Conservation (phyloP, 371 early-diverging fungal species). For the Mucor sp. region DNA sequence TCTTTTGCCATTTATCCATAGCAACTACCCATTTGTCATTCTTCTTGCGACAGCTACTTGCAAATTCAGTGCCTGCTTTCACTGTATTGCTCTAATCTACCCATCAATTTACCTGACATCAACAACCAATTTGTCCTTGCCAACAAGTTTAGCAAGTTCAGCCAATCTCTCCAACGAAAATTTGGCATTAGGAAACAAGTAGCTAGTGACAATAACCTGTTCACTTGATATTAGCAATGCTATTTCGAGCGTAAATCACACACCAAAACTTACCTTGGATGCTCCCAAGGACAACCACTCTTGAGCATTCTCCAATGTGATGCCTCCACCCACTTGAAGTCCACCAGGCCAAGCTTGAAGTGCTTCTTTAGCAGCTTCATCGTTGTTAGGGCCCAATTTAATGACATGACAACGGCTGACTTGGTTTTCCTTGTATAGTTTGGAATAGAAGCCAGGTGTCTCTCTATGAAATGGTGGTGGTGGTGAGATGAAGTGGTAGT, state of each 20-base stretch:
- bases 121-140: constrained; percentile 84
- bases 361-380: constrained; percentile 84
- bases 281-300: constrained; percentile 90
- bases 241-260: background rate
- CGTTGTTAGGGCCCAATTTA: constrained; percentile 90
- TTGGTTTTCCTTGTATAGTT: constrained; percentile 70
- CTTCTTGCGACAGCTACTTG: constrained; percentile 75
- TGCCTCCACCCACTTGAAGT: constrained; percentile 96
- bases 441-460: constrained; percentile 77
- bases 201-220: constrained; percentile 93
- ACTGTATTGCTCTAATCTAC: background rate
- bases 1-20: constrained; percentile 96
- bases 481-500: background rate
- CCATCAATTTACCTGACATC: constrained; percentile 72
- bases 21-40: constrained; percentile 89
- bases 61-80: background rate
- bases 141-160: constrained; percentile 63
- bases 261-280: constrained; percentile 56
- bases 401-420: constrained; percentile 93
- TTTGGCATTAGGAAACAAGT: constrained; percentile 82
- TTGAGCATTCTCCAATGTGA: constrained; percentile 82
- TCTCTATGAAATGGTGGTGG: constrained; percentile 51
- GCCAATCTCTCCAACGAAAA: constrained; percentile 72
- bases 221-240: too few species aligned
- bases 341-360: constrained; percentile 84